These are phyloP conservation scores for Parastagonospora nodorum DNA, from an alignment of 2,329 filamentous ascomycete species.

Conservation along the genomic window DNA sequence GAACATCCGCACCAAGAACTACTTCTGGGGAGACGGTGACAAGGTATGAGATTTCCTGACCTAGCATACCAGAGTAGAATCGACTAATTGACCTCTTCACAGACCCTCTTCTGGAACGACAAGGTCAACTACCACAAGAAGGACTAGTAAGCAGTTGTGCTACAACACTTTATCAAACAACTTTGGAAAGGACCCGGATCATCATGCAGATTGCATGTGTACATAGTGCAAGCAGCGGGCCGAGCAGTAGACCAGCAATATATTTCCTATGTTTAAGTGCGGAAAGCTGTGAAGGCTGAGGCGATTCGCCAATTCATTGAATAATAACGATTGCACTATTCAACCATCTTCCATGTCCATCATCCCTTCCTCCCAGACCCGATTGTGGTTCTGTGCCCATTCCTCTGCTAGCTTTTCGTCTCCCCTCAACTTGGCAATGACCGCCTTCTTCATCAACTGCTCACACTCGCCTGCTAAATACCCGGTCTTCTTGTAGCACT, in stretches of 20 bases:
- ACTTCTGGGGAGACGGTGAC: slow-evolving; percentile 91
- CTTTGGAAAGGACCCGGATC: background rate
- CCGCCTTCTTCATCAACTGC: slow-evolving; percentile 81
- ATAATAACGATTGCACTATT: background rate
- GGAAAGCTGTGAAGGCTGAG: too few species aligned
- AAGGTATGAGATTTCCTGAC: slow-evolving; percentile 64
- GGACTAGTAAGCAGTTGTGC: slow-evolving; percentile 59
- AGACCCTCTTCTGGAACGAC: slow-evolving; percentile 79
- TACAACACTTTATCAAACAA: background rate
- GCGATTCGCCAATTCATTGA: background rate
- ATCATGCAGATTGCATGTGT: slow-evolving; percentile 14
- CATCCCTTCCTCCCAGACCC: slow-evolving; percentile 37
- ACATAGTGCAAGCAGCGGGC: slow-evolving; percentile 30
- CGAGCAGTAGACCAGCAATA: slow-evolving; percentile 34
- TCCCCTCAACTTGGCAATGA: slow-evolving; percentile 70
- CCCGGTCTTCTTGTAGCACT: slow-evolving; percentile 66
- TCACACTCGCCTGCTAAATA: slow-evolving; percentile 75
- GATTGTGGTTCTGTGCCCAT: slow-evolving; percentile 44
- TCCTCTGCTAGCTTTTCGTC: slow-evolving; percentile 44
- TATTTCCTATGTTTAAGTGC: slow-evolving; percentile 37
- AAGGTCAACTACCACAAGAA: slow-evolving; percentile 97
- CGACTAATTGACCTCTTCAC: slow-evolving; percentile 1
- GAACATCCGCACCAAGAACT: slow-evolving; percentile 98
- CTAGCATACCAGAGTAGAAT: background rate
- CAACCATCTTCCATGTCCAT: background rate